These are phyloP conservation scores for Hanseniaspora clermontiae DNA, from an alignment of 805 yeast species.

Conservation along the genomic window DNA sequence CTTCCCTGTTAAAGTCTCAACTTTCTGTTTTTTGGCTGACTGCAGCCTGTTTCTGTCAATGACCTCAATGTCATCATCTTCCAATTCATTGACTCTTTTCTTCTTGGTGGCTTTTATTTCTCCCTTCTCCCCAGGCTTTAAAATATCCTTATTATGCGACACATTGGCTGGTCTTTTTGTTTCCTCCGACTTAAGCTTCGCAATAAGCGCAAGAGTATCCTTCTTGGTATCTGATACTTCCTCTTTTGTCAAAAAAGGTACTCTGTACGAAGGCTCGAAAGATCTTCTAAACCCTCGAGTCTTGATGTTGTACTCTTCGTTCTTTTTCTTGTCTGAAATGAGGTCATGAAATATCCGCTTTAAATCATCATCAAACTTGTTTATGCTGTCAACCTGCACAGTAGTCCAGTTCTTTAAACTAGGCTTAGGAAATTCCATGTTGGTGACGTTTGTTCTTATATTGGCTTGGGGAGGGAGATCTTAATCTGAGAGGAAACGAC, in stretches of 20 bases:
- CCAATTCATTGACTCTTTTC: conserved; percentile 20
- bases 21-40: neutral
- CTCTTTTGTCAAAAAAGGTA: neutral
- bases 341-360: neutral
- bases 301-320: conserved; percentile 13
- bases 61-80: conserved; percentile 21
- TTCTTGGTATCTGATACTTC: neutral
- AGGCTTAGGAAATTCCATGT: neutral
- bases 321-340: neutral
- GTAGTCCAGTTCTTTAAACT: neutral
- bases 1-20: neutral
- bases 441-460: neutral
- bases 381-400: neutral
- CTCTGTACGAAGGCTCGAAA: neutral
- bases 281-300: conserved; percentile 9
- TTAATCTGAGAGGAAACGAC: too few species aligned
- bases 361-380: neutral
- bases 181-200: neutral
- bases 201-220: conserved; percentile 1
- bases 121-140: neutral
- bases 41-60: conserved; percentile 4
- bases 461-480: too few species aligned
- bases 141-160: neutral
- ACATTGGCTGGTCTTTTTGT: neutral
- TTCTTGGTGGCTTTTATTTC: conserved; percentile 15